Evolutionary conservation across 2,329 filamentous ascomycete species (phyloP).

Genomic region (Xylariomycetidae sp.): DNA sequence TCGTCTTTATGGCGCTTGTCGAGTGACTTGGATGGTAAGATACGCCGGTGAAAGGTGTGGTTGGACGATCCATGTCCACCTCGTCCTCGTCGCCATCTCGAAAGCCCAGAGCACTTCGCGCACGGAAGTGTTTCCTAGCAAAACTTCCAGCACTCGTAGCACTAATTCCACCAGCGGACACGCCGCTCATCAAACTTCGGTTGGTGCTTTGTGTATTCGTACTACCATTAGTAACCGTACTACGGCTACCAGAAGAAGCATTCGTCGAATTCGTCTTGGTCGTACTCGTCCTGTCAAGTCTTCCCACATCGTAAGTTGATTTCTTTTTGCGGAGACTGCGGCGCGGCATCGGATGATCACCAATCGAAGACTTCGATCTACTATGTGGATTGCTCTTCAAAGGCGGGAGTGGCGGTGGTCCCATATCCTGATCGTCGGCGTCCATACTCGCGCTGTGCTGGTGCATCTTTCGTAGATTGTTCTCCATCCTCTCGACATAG

Average conservation of each 20-base stretch:
- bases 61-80: slow-evolving; percentile 48
- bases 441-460: slow-evolving; percentile 45
- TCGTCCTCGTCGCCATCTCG: slow-evolving; percentile 42
- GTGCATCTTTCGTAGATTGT: slow-evolving; percentile 66
- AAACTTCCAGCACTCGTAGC: slow-evolving; percentile 93
- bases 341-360: slow-evolving; percentile 32
- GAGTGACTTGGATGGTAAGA: slow-evolving; percentile 88
- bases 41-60: slow-evolving; percentile 67
- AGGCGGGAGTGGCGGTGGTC: slow-evolving; percentile 22
- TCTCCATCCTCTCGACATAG: slow-evolving; percentile 91
- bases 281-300: slow-evolving; percentile 73
- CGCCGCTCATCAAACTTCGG: slow-evolving; percentile 87
- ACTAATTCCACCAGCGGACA: slow-evolving; percentile 84
- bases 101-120: slow-evolving; percentile 60
- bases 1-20: slow-evolving; percentile 48
- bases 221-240: slow-evolving; percentile 57
- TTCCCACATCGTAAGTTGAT: slow-evolving; percentile 72
- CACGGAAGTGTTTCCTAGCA: slow-evolving; percentile 64
- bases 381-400: slow-evolving; percentile 47
- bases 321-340: slow-evolving; percentile 57
- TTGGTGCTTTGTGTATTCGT: slow-evolving; percentile 72
- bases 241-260: slow-evolving; percentile 66
- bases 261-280: slow-evolving; percentile 82
- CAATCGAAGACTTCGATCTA: slow-evolving; percentile 55
- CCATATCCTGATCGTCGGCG: slow-evolving; percentile 29